Evolutionary conservation across 2,329 filamentous ascomycete species (phyloP), one percentile per base, ranked within the genome.

Genomic region (Coniochaeta sp.): DNA sequence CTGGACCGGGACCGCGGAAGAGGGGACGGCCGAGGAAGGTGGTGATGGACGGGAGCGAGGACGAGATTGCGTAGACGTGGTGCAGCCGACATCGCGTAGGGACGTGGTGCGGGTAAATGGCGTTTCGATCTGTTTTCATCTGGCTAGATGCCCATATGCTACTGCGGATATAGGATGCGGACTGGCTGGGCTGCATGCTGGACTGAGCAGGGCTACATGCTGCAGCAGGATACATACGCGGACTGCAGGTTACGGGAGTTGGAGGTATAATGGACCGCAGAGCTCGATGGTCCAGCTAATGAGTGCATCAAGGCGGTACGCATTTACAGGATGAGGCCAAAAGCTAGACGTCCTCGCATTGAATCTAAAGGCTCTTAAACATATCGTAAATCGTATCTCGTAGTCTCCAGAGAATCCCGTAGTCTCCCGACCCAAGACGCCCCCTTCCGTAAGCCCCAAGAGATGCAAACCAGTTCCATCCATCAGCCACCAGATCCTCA

Each of bases 11-110:
- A 22, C 9, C 14, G 2, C n/a, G 22, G 36, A 26, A 19, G 32
- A 62, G 62, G 44, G 54, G 60, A 9, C 63, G 58, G 42, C 62
- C 62, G 58, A 59, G 62, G 55, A 65, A 64, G 55, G 44, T 64
- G 3, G 38, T 65, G 12, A 47, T 59, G 59, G 65, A 66, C 19
- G 65, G 65, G 5, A 62, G 60, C 19, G 61, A 24, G 19, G 64
- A 64, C 30, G 65, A 64, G 50, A 60, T 65, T 42, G 62, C 57
- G 8, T 62, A 47, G 19, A 22, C 10, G n/a, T n/a, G n/a, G n/a
- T n/a, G n/a, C n/a, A n/a, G n/a, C n/a, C n/a, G n/a, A n/a, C n/a
- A n/a, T n/a, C n/a, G 14, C 34, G 5, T 38, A 9, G 38, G n/a
- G 8, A 36, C 12, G 16, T 17, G 16, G 38, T 6, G 38, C 16